phyloP scores from a whole-genome alignment of 768 basidiomycete genomes.

The Boletus eberwhitei region DNA sequence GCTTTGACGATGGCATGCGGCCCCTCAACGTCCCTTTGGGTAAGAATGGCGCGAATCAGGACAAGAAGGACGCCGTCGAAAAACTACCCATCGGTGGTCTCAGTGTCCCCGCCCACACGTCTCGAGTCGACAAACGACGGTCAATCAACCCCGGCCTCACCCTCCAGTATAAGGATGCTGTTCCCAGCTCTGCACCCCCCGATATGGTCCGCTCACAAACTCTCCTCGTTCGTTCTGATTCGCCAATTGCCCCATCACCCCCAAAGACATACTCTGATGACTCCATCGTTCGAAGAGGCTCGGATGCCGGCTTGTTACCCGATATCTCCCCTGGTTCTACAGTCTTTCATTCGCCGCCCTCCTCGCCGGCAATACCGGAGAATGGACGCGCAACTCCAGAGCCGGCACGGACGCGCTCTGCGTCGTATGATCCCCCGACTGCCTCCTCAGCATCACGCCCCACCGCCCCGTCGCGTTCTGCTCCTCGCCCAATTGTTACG shows the following conservation, averaged over 20 bases:
- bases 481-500: constrained; percentile 27
- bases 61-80: constrained; percentile 9
- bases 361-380: constrained; percentile 35
- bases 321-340: constrained; percentile 29
- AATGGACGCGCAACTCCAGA: constrained; percentile 38
- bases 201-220: constrained; percentile 33
- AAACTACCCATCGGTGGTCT: constrained; percentile 14
- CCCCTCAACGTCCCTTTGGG: constrained; percentile 37
- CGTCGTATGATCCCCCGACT: constrained; percentile 29
- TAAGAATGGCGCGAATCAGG: constrained; percentile 10
- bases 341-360: constrained; percentile 36
- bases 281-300: constrained; percentile 12
- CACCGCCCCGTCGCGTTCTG: constrained; percentile 15
- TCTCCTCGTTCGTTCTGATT: constrained; percentile 23
- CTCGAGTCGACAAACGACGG: constrained; percentile 44
- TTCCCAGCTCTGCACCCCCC: constrained; percentile 14
- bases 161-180: constrained; percentile 26
- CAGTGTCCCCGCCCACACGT: constrained; percentile 28
- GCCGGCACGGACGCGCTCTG: constrained; percentile 38
- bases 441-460: constrained; percentile 3
- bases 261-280: constrained; percentile 14
- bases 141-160: constrained; percentile 54
- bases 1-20: constrained; percentile 43
- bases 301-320: constrained; percentile 26
- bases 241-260: constrained; percentile 23